Conservation (phyloP, 2,329 filamentous ascomycete species). For the Sclerotinia subarctica region DNA sequence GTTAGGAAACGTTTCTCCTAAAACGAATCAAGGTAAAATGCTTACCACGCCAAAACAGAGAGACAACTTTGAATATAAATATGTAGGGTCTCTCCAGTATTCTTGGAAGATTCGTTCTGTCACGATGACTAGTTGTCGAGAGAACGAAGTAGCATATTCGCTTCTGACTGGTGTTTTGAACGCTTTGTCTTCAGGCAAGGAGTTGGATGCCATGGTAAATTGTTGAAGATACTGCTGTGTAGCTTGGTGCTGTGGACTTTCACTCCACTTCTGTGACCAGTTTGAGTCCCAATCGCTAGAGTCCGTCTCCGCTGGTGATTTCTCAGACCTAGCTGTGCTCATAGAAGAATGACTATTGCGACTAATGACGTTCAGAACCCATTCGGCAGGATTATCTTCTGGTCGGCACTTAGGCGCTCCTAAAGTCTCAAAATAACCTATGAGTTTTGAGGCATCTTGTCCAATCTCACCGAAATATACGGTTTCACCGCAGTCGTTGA, state of each 20-base stretch:
- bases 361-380: constrained; percentile 48
- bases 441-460: too few species aligned
- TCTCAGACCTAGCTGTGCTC: too few species aligned
- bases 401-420: constrained; percentile 61
- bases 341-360: constrained; percentile 51
- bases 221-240: constrained; percentile 24
- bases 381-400: constrained; percentile 75
- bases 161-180: constrained; percentile 25
- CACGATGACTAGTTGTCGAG: constrained; percentile 52
- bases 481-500: too few species aligned
- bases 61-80: constrained; percentile 39
- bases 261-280: constrained; percentile 50
- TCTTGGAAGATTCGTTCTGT: constrained; percentile 56
- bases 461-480: too few species aligned
- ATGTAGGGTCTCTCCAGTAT: constrained; percentile 63
- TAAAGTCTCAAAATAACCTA: constrained; percentile 70
- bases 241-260: constrained; percentile 58
- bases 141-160: constrained; percentile 60
- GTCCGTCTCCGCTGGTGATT: too few species aligned
- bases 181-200: not conserved
- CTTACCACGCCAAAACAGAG: constrained; percentile 16
- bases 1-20: not conserved
- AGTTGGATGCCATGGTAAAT: not conserved
- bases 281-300: too few species aligned
- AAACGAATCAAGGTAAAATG: not conserved